Evolutionary conservation across 1,284 basidiomycete species (phyloP), one percentile per base, ranked within the genome.

Genomic region (Cutaneotrichosporon spelunceum): DNA sequence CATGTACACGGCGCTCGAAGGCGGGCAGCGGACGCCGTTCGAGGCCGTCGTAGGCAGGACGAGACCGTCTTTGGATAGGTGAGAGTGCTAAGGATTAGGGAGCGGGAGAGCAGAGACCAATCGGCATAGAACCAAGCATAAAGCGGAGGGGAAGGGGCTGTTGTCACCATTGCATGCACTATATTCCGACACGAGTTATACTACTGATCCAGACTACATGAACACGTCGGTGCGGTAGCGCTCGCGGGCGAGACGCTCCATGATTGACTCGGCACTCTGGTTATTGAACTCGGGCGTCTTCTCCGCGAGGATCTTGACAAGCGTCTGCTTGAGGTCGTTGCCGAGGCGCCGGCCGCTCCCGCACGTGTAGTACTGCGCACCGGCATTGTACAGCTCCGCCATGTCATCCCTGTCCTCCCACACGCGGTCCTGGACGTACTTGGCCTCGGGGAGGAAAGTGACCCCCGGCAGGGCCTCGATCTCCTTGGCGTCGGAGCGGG

Each of bases 291-390:
- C 53, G 30, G 19, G 23, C 23, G 13, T 23, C 30, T 34, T 23
- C 14, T 61, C 56, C 27, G 27, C 30, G 27, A 66, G 61, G 11
- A 66, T 63, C 26, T 63, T 59, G 3, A 63, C 47, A 16, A 66
- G 59, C 21, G 53, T 58, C 59, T 59, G 56, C 45, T 59, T 59
- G 49, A 66, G 49, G 34, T 52, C 57, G 5, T 44, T 19, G n/a
- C 64, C 64, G 24, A 66, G 61, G 24, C 53, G 54, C 14, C 56
- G 49, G 16, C 67, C 81, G 6, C 34, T 45, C n/a, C 83, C 83
- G 63, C 83, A 84, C 2, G 82, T 81, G 70, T 80, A 84, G 68
- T 83, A 81, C 80, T 82, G 63, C 7, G 82, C 83, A 23, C 76
- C 76, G 2, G 72, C 64, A 1, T 73, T 60, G 65, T 78, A 83